Evolutionary conservation across 306 rosid genomes (phyloP).

Genomic region (Prunus armeniaca): DNA sequence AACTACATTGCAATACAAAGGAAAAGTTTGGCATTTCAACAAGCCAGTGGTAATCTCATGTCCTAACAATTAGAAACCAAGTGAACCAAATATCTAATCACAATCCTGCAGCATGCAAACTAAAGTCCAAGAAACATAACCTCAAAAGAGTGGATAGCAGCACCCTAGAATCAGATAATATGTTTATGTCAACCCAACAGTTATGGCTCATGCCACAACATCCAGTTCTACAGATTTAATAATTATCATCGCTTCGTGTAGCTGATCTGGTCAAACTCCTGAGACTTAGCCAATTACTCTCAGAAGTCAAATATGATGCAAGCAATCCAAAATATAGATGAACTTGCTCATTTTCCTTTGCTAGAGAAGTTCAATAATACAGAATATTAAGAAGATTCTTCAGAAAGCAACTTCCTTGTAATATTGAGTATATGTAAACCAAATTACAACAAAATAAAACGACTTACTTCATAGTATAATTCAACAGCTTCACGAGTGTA

Average conservation of each 20-base stretch:
- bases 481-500: slow-evolving; percentile 68
- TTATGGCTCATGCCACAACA: background rate
- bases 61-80: background rate
- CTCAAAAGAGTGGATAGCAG: background rate
- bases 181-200: background rate
- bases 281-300: background rate
- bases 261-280: background rate
- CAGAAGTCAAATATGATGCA: background rate
- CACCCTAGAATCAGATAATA: background rate
- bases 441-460: background rate
- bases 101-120: background rate
- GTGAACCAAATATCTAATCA: background rate
- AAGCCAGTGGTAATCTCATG: background rate
- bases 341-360: background rate
- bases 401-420: background rate
- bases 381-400: background rate
- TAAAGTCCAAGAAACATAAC: background rate
- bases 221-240: background rate
- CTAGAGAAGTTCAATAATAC: background rate
- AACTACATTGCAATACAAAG: background rate
- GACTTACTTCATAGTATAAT: slow-evolving; percentile 75
- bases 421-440: slow-evolving; percentile 10
- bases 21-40: background rate
- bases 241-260: background rate
- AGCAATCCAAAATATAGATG: background rate